Percentiles rank a stretch among this genome's conserved stretches.
Evolutionary conservation across 1,284 basidiomycete species (phyloP).

Genomic region (Naganishia sp.): DNA sequence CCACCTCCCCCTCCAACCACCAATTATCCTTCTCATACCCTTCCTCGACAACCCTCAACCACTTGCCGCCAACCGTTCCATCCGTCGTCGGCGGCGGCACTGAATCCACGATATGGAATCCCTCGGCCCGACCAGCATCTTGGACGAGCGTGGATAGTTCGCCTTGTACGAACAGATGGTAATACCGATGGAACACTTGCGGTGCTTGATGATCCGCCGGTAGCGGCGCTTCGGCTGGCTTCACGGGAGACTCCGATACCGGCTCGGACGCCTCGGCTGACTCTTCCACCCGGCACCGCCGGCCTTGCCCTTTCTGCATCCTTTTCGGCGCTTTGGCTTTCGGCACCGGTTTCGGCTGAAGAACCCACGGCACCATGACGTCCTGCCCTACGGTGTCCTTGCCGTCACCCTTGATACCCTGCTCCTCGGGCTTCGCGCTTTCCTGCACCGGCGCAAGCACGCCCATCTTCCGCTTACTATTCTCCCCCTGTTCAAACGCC

Average conservation of each 20-base stretch:
- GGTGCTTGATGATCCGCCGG: not conserved
- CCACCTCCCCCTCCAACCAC: conserved; percentile 53
- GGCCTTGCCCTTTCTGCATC: conserved; percentile 23
- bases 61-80: conserved; percentile 50
- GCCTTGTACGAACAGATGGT: conserved; percentile 83
- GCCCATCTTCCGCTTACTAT: conserved; percentile 69
- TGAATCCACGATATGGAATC: conserved; percentile 50
- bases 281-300: not conserved
- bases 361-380: conserved; percentile 73
- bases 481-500: conserved; percentile 89
- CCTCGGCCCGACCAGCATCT: conserved; percentile 65
- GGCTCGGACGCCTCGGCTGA: not conserved
- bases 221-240: not conserved
- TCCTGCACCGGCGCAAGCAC: conserved; percentile 46
- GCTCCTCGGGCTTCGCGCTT: not conserved
- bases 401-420: not conserved
- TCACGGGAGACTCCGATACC: not conserved
- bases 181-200: conserved; percentile 77
- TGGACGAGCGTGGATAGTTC: conserved; percentile 68
- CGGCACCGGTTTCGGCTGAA: conserved; percentile 36
- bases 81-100: not conserved
- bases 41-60: conserved; percentile 65
- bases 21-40: conserved; percentile 70
- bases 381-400: conserved; percentile 56
- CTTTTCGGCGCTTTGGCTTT: conserved; percentile 27